These are phyloP conservation scores for Haematococcus sp. DNA, from an alignment of 139 green algal species.

Conservation along the genomic window DNA sequence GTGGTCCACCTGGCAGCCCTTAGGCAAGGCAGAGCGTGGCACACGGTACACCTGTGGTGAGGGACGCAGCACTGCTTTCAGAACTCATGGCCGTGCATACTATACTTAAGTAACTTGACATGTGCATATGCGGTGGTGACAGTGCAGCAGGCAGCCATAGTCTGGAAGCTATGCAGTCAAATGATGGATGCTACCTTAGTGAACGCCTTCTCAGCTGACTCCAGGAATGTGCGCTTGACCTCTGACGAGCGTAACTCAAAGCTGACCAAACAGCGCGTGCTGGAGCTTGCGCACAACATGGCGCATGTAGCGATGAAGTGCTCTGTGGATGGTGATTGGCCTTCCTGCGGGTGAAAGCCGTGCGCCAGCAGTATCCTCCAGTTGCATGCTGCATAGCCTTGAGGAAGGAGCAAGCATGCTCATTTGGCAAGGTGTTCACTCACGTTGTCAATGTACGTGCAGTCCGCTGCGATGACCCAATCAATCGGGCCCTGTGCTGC, in stretches of 20 bases:
- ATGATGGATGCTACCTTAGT: not conserved
- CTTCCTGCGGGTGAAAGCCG: conserved; percentile 26
- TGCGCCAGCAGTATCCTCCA: not conserved
- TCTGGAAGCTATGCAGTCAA: too few relatives aligned
- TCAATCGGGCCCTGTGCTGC: conserved; percentile 14
- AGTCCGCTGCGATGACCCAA: conserved; percentile 51
- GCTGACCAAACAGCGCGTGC: conserved; percentile 27
- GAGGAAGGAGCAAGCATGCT: not conserved
- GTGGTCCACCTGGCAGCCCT: conserved; percentile 53
- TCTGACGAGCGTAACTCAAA: conserved; percentile 48
- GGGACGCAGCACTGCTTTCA: too few relatives aligned
- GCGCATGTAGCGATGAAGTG: conserved; percentile 49
- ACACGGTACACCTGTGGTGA: conserved; percentile 27
- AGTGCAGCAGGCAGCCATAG: too few relatives aligned
- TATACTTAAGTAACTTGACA: too few relatives aligned
- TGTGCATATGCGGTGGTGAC: not conserved
- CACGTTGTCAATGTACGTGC: conserved; percentile 57
- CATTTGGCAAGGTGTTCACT: not conserved
- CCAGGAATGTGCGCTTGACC: conserved; percentile 30
- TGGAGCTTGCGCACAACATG: conserved; percentile 18
- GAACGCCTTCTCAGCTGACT: conserved; percentile 17
- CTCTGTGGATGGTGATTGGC: conserved; percentile 42
- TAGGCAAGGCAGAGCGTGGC: conserved; percentile 23
- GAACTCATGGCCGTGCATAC: too few relatives aligned
- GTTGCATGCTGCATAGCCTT: not conserved